Conservation (phyloP, 345 rosid genomes). For the Ailanthus altissimus region DNA sequence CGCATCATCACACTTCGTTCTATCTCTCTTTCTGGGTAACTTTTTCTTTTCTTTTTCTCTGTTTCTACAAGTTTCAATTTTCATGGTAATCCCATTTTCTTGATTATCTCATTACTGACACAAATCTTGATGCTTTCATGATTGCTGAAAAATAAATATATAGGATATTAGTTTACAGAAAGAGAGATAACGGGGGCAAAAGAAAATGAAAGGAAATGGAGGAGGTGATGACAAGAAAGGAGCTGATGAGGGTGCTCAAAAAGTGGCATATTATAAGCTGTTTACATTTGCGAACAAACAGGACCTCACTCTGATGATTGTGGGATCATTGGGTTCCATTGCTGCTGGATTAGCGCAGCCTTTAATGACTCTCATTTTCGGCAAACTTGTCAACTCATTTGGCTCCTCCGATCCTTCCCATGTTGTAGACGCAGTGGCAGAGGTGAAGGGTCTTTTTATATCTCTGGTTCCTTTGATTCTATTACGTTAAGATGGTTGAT, state of each 20-base stretch:
- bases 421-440: constrained; percentile 43
- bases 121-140: no score
- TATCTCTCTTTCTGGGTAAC: no score
- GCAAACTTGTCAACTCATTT: constrained; percentile 59
- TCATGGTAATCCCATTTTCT: no score
- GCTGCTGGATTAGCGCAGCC: constrained; percentile 62
- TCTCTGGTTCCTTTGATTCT: no score
- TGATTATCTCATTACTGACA: no score
- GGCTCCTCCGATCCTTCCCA: constrained; percentile 39
- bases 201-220: not conserved
- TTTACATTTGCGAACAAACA: constrained; percentile 56
- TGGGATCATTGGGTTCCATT: constrained; percentile 41
- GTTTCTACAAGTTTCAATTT: no score
- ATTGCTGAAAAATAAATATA: no score
- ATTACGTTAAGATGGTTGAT: no score
- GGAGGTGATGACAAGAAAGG: not conserved
- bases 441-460: constrained; percentile 37
- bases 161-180: not conserved
- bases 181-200: no score
- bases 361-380: constrained; percentile 54
- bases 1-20: no score
- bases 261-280: constrained; percentile 56
- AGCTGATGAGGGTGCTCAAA: not conserved
- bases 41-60: no score
- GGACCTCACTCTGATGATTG: constrained; percentile 45